These are phyloP conservation scores for Saccharomycopsis vini DNA, from an alignment of 805 yeast genomes.

Conservation along the genomic window DNA sequence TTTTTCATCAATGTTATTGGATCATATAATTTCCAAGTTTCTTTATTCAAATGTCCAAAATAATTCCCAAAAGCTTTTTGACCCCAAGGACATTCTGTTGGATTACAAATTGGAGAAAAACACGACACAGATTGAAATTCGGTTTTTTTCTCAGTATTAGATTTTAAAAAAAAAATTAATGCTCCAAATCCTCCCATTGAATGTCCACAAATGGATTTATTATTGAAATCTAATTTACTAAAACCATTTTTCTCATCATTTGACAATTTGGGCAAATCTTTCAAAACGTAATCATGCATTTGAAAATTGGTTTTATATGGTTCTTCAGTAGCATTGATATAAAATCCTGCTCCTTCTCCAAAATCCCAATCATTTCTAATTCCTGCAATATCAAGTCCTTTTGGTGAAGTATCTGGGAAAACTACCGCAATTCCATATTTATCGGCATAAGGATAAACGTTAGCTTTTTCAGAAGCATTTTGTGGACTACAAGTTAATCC, in stretches of 20 bases:
- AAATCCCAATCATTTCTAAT: slow-evolving; percentile 81
- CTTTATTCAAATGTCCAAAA: slow-evolving; percentile 70
- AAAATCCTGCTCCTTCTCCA: slow-evolving; percentile 94
- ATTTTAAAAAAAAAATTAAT: slow-evolving; percentile 52
- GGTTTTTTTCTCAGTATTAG: slow-evolving; percentile 41
- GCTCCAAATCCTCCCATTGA: slow-evolving; percentile 99
- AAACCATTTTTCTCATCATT: no score
- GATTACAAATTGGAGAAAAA: slow-evolving; percentile 85
- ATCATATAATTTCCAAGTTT: slow-evolving; percentile 66
- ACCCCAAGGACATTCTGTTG: slow-evolving; percentile 79
- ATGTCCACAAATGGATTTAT: slow-evolving; percentile 81
- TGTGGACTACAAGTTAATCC: slow-evolving; percentile 92
- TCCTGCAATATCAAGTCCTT: slow-evolving; percentile 72
- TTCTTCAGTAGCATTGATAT: slow-evolving; percentile 69
- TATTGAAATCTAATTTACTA: slow-evolving; percentile 45
- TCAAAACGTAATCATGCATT: slow-evolving; percentile 77
- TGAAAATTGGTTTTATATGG: slow-evolving; percentile 68
- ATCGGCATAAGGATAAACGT: slow-evolving; percentile 71
- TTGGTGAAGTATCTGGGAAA: slow-evolving; percentile 95
- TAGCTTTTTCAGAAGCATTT: slow-evolving; percentile 91
- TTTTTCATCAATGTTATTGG: slow-evolving; percentile 66
- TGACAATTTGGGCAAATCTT: slow-evolving; percentile 57
- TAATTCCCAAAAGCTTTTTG: slow-evolving; percentile 66
- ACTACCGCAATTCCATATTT: slow-evolving; percentile 80
- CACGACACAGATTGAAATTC: slow-evolving; percentile 73